phyloP scores from a whole-genome alignment of 441 rosid genomes.

The Pelargonium citronellum region DNA sequence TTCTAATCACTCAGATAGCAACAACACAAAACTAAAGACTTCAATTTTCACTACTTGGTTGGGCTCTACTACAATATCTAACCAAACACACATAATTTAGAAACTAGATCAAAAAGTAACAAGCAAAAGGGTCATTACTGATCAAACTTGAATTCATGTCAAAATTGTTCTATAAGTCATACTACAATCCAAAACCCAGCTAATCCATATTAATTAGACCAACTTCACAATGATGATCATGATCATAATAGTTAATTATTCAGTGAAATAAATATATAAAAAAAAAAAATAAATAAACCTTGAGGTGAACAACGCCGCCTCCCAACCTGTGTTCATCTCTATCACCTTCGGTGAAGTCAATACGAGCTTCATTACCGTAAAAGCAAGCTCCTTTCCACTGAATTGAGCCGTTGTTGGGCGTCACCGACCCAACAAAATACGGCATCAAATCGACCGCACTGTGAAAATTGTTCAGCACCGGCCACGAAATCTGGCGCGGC shows the following conservation, averaged over 20 bases:
- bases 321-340: constrained; percentile 52
- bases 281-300: constrained; percentile 36
- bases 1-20: too few species aligned
- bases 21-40: neutral
- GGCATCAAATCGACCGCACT: constrained; percentile 79
- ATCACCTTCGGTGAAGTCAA: constrained; percentile 57
- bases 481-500: constrained; percentile 87
- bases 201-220: neutral
- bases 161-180: neutral
- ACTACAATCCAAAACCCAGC: neutral
- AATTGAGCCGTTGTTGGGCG: constrained; percentile 49
- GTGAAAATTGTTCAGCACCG: constrained; percentile 75
- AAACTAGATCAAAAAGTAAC: too few species aligned
- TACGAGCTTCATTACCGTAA: constrained; percentile 60
- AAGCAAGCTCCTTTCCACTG: constrained; percentile 95
- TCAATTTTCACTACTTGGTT: neutral
- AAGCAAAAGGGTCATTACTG: too few species aligned
- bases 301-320: constrained; percentile 73
- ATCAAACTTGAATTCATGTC: too few species aligned
- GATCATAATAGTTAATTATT: neutral
- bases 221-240: neutral
- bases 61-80: neutral
- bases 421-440: constrained; percentile 63
- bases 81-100: neutral
- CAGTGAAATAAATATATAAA: neutral